Conservation (phyloP, 257 asterid genomes). For the Solanum habrochaites region DNA sequence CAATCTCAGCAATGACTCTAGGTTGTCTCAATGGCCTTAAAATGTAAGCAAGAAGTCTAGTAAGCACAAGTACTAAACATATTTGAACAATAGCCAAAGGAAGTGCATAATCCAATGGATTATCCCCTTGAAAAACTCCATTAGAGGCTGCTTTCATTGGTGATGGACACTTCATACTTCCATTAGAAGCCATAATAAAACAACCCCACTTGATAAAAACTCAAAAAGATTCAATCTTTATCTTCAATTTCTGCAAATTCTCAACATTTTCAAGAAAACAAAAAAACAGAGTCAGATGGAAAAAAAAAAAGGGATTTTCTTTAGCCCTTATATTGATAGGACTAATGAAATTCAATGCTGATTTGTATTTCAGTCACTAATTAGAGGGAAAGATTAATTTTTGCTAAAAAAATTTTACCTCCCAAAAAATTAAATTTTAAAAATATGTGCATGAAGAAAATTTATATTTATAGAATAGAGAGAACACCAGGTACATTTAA, state of each 20-base stretch:
- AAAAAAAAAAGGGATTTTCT: not conserved
- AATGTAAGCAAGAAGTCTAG: slow-evolving; percentile 51
- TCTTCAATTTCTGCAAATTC: slow-evolving; percentile 5
- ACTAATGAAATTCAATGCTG: not conserved
- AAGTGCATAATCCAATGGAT: slow-evolving; percentile 63
- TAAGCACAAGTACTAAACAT: slow-evolving; percentile 42
- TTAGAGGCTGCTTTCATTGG: slow-evolving; percentile 73
- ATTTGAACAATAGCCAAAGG: slow-evolving; percentile 64
- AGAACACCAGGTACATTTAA: not conserved
- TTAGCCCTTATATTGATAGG: not conserved
- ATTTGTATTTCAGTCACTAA: not conserved
- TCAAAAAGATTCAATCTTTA: not conserved
- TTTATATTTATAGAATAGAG: not conserved
- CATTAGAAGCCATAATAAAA: slow-evolving; percentile 13
- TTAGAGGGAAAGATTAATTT: not conserved
- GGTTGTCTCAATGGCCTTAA: slow-evolving; percentile 67
- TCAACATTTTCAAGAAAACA: not conserved
- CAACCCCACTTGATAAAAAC: not conserved
- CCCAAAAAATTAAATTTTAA: not conserved
- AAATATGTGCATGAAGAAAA: not conserved
- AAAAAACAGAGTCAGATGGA: not conserved
- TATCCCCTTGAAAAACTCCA: slow-evolving; percentile 66
- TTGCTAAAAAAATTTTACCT: not conserved
- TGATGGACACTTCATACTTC: slow-evolving; percentile 22
- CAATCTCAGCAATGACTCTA: slow-evolving; percentile 70